phyloP scores from a whole-genome alignment of 2,329 filamentous ascomycete species.

The Aspergillus fumigatus region DNA sequence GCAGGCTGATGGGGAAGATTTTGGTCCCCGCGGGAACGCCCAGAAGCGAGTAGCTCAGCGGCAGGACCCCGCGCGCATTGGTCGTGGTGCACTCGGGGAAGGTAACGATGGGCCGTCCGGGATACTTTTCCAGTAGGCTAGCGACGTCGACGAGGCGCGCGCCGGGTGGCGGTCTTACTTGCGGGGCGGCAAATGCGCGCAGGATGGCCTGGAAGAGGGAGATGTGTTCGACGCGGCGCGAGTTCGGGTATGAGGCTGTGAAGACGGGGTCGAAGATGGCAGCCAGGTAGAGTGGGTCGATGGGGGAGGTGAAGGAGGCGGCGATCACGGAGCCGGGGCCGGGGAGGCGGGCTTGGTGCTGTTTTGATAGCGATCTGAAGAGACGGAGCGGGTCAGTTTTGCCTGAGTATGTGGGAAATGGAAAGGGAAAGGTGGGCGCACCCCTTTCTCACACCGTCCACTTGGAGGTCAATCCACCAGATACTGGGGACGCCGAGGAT shows the following conservation, averaged over 20 bases:
- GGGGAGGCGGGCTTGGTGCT: conserved; percentile 70
- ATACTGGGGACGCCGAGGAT: conserved; percentile 85
- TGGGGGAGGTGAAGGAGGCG: conserved; percentile 83
- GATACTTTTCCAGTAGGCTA: conserved; percentile 62
- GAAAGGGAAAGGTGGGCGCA: conserved; percentile 35
- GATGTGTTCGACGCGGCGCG: conserved; percentile 68
- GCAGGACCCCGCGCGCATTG: conserved; percentile 85
- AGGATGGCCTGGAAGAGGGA: conserved; percentile 71
- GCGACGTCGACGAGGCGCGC: conserved; percentile 57
- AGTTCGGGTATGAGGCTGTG: conserved; percentile 74
- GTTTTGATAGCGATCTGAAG: conserved; percentile 62
- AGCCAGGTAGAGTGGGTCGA: conserved; percentile 90
- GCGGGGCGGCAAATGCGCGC: conserved; percentile 63
- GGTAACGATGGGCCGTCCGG: conserved; percentile 71
- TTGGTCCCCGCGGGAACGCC: conserved; percentile 62
- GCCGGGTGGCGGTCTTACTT: conserved; percentile 42
- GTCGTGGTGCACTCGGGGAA: conserved; percentile 95
- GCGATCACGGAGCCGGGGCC: conserved; percentile 78
- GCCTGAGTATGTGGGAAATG: neutral
- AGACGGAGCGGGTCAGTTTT: neutral
- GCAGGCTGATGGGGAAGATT: conserved; percentile 86
- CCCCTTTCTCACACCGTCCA: conserved; percentile 93
- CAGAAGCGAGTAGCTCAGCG: conserved; percentile 73
- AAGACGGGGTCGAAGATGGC: conserved; percentile 97
- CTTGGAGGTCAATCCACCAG: conserved; percentile 98